Base-by-base conservation (phyloP, 2,329 filamentous ascomycete genomes). In the Sporothrix pallida region DNA sequence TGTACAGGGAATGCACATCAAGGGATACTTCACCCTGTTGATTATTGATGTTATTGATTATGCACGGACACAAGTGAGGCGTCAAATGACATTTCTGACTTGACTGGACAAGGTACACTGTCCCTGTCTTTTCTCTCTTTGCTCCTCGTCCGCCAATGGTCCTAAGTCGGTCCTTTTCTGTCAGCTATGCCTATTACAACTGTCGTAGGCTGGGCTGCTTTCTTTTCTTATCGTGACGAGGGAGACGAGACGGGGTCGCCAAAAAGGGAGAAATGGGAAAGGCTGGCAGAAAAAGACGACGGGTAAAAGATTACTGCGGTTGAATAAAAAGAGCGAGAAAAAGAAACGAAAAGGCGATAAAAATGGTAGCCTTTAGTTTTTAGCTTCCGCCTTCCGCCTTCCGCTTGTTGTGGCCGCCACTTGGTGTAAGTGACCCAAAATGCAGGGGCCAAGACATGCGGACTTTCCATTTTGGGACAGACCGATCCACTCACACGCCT, bases 101-200 rank as follows among this genome's bases (percentile, higher is more conserved):
- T 54, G n/a, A 54, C 17, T 20, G 52, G 52, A 5, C 52, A 20
- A 20, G 2, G n/a, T 7, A 54, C 3, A 5, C 17, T n/a, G 58
- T n/a, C 23, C 23, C 23, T 26, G 23, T 26, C 23, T 26, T 26
- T 26, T 26, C 23, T 26, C 23, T 26, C 23, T 3, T 26, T 26
- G 23, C 23, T 26, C 23, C 23, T 26, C 23, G 3, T 1, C 23
- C 23, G 23, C 23, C 23, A 26, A 26, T 26, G 23, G 23, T 37
- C 31, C 48, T n/a, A 15, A 50, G 63, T 67, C 63, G 63, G 44
- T 50, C 63, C 63, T 50, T 50, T 67, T 67, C 44, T 67, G 37
- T 46, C 60, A 63, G 60, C 60, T n/a, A 44, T 23, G 13, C 37
- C 60, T 65, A 65, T 65, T 46, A 12, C 31, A 37, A 13, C 17